Evolutionary conservation across 345 rosid species (phyloP), one percentile per base, ranked within the genome.

Genomic region (Turritis glabra): DNA sequence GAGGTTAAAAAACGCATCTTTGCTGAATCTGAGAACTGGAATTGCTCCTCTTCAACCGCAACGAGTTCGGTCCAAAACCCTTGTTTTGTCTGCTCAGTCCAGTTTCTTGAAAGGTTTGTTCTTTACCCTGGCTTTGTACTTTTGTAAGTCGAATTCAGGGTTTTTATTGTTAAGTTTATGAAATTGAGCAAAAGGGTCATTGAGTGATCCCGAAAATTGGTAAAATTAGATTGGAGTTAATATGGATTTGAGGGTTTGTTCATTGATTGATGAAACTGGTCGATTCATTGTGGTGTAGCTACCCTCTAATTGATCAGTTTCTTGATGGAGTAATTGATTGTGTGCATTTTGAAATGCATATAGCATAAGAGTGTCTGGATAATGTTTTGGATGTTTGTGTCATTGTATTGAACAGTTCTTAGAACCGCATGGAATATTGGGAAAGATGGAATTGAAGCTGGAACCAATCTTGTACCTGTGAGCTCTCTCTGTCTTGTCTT

Each of bases 401-500:
- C 10, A 47, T 38, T 52, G 18, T 58, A 25, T 35, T 59, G 32
- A 40, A 43, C 70, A 91, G 98, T 82, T 77, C 53, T 86, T 66
- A 96, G 86, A 79, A 89, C 85, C 1, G 92, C 72, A 1, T 95
- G 92, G 97, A 90, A 79, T 52, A 86, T 92, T 40, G 99, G 92
- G 59, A 89, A 79, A 74, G 93, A 95, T 81, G 97, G 92, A 68
- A 75, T 95, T 37, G 96, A 92, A 48, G 93, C 92, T 10, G 97
- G 92, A 73, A 86, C 93, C 33, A 82, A 73, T 40, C 80, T 95
- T 51, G 95, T 95, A 81, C 99, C 97, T 22, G 99, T 94, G 77
- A 88, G 97, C 67, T 76, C 22, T 69, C 71, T 73, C 35, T 54
- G 17, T 71, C 59, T 52, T 73, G 15, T 41, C 53, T 53, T 61